Evolutionary conservation across 768 basidiomycete genomes (phyloP).

Genomic region (Trametes cingulata): DNA sequence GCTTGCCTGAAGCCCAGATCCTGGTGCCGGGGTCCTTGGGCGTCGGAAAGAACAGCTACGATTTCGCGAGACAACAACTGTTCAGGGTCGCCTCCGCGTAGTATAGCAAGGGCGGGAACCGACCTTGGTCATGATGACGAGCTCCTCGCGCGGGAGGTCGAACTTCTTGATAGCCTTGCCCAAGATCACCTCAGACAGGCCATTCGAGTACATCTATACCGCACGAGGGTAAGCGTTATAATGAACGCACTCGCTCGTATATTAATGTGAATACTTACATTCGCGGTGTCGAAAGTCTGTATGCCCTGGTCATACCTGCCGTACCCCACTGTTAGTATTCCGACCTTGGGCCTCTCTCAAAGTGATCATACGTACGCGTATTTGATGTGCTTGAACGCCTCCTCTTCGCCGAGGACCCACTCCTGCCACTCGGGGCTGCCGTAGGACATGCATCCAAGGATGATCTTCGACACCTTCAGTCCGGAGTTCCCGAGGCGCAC

Average conservation of each 20-base stretch:
- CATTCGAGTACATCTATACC: constrained; percentile 40
- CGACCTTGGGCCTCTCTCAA: too few relatives aligned
- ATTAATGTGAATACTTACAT: constrained; percentile 34
- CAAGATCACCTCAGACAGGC: constrained; percentile 43
- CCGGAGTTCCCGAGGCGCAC: constrained; percentile 34
- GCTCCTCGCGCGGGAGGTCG: constrained; percentile 46
- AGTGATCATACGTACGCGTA: constrained; percentile 36
- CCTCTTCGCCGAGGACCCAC: constrained; percentile 42
- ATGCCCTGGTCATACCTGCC: constrained; percentile 43
- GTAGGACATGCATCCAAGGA: constrained; percentile 40
- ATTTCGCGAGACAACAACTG: too few relatives aligned
- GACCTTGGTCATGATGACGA: constrained; percentile 54
- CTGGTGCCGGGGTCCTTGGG: background rate
- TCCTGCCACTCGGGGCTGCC: constrained; percentile 33
- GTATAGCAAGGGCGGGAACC: background rate
- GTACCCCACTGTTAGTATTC: too few relatives aligned
- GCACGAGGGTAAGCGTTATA: too few relatives aligned
- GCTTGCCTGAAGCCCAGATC: background rate
- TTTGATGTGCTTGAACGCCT: constrained; percentile 42
- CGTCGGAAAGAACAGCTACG: background rate
- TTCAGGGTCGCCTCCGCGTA: too few relatives aligned
- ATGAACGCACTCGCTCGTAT: too few relatives aligned
- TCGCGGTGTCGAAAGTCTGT: constrained; percentile 41
- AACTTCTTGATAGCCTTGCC: constrained; percentile 49
- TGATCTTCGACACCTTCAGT: constrained; percentile 33